phyloP scores from a whole-genome alignment of 257 asterid genomes.

The Solanum sitiens region DNA sequence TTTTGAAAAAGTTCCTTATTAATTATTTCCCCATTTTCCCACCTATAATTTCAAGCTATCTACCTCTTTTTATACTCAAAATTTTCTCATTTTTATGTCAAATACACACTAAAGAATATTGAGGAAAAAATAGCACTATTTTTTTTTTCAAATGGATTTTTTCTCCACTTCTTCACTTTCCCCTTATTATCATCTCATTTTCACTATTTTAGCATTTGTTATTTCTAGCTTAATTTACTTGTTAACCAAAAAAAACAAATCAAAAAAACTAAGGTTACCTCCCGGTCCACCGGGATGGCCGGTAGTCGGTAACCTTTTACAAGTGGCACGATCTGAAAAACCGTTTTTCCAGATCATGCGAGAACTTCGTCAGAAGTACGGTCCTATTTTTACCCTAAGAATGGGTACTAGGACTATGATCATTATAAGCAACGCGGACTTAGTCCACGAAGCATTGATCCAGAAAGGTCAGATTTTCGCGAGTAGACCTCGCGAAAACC shows the following conservation, averaged over 20 bases:
- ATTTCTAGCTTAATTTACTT: conserved; percentile 34
- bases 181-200: conserved; percentile 41
- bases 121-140: neutral
- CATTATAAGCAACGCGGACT: conserved; percentile 39
- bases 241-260: conserved; percentile 22
- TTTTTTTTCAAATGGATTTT: conserved; percentile 21
- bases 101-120: neutral
- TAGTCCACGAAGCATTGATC: conserved; percentile 60
- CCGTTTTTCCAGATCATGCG: conserved; percentile 58
- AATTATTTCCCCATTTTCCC: neutral
- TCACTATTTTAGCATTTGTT: conserved; percentile 54
- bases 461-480: conserved; percentile 74
- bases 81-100: neutral
- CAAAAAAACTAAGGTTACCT: conserved; percentile 54
- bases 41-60: neutral
- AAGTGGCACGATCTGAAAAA: conserved; percentile 73
- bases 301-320: conserved; percentile 78
- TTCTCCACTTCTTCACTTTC: conserved; percentile 22
- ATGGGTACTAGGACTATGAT: conserved; percentile 90
- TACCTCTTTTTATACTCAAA: neutral
- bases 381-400: conserved; percentile 58
- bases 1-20: neutral
- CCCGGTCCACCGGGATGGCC: conserved; percentile 96
- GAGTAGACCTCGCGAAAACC: conserved; percentile 69
- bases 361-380: conserved; percentile 51